Base-by-base conservation (phyloP, 2,329 filamentous ascomycete genomes). In the Aspergillus ibericus region DNA sequence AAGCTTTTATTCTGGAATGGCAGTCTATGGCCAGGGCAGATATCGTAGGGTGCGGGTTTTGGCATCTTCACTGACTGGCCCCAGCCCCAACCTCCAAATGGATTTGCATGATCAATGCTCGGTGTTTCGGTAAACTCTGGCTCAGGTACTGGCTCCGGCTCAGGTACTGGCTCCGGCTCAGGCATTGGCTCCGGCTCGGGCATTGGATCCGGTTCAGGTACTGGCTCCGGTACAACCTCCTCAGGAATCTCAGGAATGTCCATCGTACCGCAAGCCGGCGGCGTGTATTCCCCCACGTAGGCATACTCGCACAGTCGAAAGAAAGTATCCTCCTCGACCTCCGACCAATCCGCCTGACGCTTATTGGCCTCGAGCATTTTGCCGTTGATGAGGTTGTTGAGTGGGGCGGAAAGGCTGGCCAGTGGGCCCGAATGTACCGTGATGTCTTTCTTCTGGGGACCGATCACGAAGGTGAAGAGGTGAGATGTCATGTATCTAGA, bases 311-410 rank as follows among this genome's bases (percentile, higher is more conserved):
- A 69, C 51, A 78, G 73, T 2, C 64, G 67, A 25, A 69, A 46
- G 52, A 78, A 77, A 0, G 74, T 77, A 3, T 68, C 65, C 22
- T 72, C 70, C 32, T 75, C 71, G 44, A 72, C 63, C 29, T 74
- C 70, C 12, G 71, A 65, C 64, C 72, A 67, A 22, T 69, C 63
- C 18, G 66, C 70, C 5, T n/a, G 38, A 40, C 53, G 32, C 1
- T 29, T 22, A 16, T 56, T 57, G 3, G 62, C 58, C 38, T 64
- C 60, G 0, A 53, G n/a, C 60, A 64, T 57, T 8, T 53, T 18
- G 3, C 56, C 58, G 48, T 58, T 61, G 16, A 61, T 53, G 25
- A 64, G 56, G 1, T 20, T 44, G 47, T 60, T 18, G 2, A 64
- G 53, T 8, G 36, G 20, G 13, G 35, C 40, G 7, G 60, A 61